A percentile compares a stretch with the other conserved stretches of the same genome.
These are phyloP conservation scores for Theileria parva DNA, from an alignment of 169 alveolate genomes.

Conservation along the genomic window DNA sequence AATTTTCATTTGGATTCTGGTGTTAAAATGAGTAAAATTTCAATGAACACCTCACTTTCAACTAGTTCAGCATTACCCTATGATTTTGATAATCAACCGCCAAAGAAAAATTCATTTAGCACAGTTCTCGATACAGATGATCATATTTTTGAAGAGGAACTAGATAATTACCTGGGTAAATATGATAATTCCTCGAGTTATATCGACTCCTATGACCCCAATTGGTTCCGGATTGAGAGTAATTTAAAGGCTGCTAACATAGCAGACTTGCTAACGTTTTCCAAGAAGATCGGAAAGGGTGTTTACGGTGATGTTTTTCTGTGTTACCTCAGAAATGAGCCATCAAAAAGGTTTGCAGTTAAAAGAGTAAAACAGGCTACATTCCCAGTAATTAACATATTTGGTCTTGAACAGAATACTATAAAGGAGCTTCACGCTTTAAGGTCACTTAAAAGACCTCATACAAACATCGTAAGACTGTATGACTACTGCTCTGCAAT, in stretches of 20 bases:
- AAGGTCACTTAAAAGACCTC: constrained; percentile 60
- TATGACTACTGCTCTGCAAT: constrained; percentile 69
- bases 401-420: constrained; percentile 69
- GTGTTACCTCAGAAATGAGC: constrained; percentile 55
- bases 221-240: constrained; percentile 33
- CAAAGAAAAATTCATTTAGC: constrained; percentile 10
- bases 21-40: background rate
- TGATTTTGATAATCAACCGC: background rate
- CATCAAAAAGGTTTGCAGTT: constrained; percentile 54
- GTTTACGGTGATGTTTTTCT: constrained; percentile 78
- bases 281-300: constrained; percentile 73
- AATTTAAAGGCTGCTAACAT: constrained; percentile 32
- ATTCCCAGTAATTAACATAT: constrained; percentile 60
- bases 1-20: constrained; percentile 4
- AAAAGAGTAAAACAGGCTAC: constrained; percentile 66
- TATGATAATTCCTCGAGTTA: constrained; percentile 21
- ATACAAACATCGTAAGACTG: constrained; percentile 58
- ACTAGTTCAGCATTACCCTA: background rate
- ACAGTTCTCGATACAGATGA: background rate
- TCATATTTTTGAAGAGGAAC: background rate
- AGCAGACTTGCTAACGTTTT: constrained; percentile 63
- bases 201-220: constrained; percentile 20
- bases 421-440: constrained; percentile 68
- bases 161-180: constrained; percentile 17
- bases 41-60: background rate